Conservation (phyloP, 176 grass and related monocot species). For the Eremochloa ophiuroides region DNA sequence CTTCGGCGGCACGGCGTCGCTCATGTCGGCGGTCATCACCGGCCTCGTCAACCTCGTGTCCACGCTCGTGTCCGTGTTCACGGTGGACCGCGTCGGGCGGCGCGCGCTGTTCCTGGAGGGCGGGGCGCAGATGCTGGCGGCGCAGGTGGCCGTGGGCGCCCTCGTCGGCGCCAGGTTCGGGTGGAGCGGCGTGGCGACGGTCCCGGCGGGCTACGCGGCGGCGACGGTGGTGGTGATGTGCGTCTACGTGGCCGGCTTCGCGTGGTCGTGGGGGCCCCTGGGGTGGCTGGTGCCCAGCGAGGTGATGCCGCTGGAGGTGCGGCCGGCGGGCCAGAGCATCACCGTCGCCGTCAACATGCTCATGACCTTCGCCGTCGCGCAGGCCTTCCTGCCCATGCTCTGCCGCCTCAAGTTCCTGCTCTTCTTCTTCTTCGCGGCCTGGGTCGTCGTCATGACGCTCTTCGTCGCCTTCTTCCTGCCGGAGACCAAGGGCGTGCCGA, state of each 20-base stretch:
- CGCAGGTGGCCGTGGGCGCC: not conserved
- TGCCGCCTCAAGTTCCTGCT: slow-evolving; percentile 49
- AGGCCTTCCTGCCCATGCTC: slow-evolving; percentile 41
- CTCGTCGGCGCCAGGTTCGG: not conserved
- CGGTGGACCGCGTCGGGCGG: slow-evolving; percentile 10
- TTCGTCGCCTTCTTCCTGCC: slow-evolving; percentile 55
- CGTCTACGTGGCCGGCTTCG: slow-evolving; percentile 61
- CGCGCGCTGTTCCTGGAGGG: slow-evolving; percentile 9
- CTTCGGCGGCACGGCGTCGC: slow-evolving; percentile 32
- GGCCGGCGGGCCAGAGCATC: slow-evolving; percentile 65
- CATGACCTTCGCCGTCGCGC: slow-evolving; percentile 42
- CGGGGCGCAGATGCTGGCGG: slow-evolving; percentile 19
- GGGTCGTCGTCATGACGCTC: slow-evolving; percentile 47
- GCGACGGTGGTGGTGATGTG: not conserved
- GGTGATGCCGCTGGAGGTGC: slow-evolving; percentile 68
- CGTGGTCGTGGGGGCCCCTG: slow-evolving; percentile 73
- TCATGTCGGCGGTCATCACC: slow-evolving; percentile 26
- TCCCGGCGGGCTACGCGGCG: not conserved
- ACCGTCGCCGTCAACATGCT: slow-evolving; percentile 68
- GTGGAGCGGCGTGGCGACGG: not conserved
- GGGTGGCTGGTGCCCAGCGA: slow-evolving; percentile 73
- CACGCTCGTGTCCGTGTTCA: slow-evolving; percentile 17
- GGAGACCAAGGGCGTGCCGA: slow-evolving; percentile 68
- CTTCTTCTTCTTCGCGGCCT: slow-evolving; percentile 66
- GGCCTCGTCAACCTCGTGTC: slow-evolving; percentile 12